Base-by-base conservation (phyloP, 495 filamentous ascomycete genomes). In the Tetracladium marchalianum region DNA sequence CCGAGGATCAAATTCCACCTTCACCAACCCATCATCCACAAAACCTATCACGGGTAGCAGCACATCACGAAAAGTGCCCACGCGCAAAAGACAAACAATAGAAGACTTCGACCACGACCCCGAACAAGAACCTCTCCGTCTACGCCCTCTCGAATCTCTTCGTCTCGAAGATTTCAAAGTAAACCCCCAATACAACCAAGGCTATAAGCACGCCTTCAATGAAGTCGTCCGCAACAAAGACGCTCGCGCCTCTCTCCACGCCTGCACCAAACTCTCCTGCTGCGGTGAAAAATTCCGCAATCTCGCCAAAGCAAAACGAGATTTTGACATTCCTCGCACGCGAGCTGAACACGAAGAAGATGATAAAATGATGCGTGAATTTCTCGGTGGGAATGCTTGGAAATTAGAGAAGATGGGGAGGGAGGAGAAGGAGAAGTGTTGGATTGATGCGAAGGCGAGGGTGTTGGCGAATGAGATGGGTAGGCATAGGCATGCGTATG, bases 141-240 rank as follows among this genome's bases (percentile, higher is more conserved):
- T 67, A 10, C 68, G 68, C 27, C 73, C 79, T 10, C 52, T 77
- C 5, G 60, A 69, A 1, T 61, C 66, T 33, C 67, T 88, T 5
- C 51, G 65, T 16, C 63, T 81, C 4, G 65, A 71, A 2, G 80
- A 93, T 66, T 96, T 98, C 71, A 92, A 83, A 59, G 67, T 92
- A 54, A 97, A 98, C 53, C 78, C 87, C 1, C 60, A 69, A 11
- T 66, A 65, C 39, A 94, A 90, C 57, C 68, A 84, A 43, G 87
- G 87, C 19, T 65, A 80, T 42, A 72, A 80, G 36, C 87, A 78
- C 54, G 85, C 88, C 8, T 96, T 80, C 60, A 64, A 69, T 11
- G 81, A 87, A 47, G 80, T 86, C 12, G 76, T 95, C 38, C 82
- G 92, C 41, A 77, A 71, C 31, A 81, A 71, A 53, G 74, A 82